These are phyloP conservation scores for Saccharum officinarum DNA, from an alignment of 176 grass and related monocot species.

Conservation along the genomic window DNA sequence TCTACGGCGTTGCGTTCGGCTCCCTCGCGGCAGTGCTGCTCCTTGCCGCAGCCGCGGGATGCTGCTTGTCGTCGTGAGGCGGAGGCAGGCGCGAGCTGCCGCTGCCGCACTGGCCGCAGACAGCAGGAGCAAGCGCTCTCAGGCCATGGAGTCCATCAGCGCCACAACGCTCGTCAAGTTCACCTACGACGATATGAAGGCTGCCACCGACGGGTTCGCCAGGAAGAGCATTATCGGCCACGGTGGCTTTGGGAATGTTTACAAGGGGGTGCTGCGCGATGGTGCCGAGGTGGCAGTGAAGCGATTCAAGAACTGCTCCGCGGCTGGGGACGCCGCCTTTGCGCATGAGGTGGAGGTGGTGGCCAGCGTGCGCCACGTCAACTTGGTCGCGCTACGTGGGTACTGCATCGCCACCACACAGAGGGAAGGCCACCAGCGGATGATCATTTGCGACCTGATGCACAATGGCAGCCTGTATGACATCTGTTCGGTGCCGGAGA, in stretches of 20 bases:
- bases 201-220: slow-evolving; percentile 58
- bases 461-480: slow-evolving; percentile 93
- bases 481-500: slow-evolving; percentile 60
- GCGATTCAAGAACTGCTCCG: slow-evolving; percentile 94
- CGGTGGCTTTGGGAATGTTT: slow-evolving; percentile 88
- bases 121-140: slow-evolving; percentile 49
- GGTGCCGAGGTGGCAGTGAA: slow-evolving; percentile 69
- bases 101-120: slow-evolving; percentile 8
- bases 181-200: slow-evolving; percentile 82
- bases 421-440: slow-evolving; percentile 85
- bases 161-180: slow-evolving; percentile 84
- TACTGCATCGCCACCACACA: slow-evolving; percentile 84
- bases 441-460: slow-evolving; percentile 91
- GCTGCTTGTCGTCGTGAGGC: slow-evolving; percentile 34
- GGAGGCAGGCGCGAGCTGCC: not conserved
- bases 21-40: slow-evolving; percentile 40
- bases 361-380: slow-evolving; percentile 89
- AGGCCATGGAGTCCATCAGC: slow-evolving; percentile 74
- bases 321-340: slow-evolving; percentile 59
- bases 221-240: slow-evolving; percentile 71
- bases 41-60: not conserved
- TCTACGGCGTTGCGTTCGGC: slow-evolving; percentile 54
- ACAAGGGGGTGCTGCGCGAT: slow-evolving; percentile 65
- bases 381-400: slow-evolving; percentile 68
- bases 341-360: slow-evolving; percentile 98